phyloP scores from a whole-genome alignment of 2,329 filamentous ascomycete genomes.

The Fonsecaea pedrosoi region DNA sequence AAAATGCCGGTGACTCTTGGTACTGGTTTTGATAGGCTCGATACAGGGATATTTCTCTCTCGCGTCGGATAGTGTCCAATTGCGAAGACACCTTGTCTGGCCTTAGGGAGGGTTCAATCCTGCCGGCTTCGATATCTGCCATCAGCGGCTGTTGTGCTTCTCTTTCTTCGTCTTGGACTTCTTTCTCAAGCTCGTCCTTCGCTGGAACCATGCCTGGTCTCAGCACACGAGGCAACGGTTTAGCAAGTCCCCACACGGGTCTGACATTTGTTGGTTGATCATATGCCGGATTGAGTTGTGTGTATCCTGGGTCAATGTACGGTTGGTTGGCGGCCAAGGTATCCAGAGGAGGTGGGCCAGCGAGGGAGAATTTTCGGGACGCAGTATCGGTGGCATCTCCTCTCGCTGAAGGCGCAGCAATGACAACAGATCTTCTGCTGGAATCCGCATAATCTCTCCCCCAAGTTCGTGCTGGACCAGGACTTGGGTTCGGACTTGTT shows the following conservation, averaged over 20 bases:
- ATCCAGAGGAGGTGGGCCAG: conserved; percentile 40
- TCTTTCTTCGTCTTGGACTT: conserved; percentile 17
- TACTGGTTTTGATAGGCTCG: conserved; percentile 23
- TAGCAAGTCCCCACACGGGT: conserved; percentile 62
- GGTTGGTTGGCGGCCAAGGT: conserved; percentile 48
- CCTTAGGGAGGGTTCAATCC: conserved; percentile 28
- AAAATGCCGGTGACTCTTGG: conserved; percentile 19
- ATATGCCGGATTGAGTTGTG: conserved; percentile 61
- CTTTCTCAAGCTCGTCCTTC: conserved; percentile 48
- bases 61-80: conserved; percentile 25
- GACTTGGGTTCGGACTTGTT: conserved; percentile 22
- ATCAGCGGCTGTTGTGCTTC: background rate
- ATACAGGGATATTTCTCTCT: conserved; percentile 26
- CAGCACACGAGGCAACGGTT: conserved; percentile 61
- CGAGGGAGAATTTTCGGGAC: conserved; percentile 41
- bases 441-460: conserved; percentile 9
- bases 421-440: conserved; percentile 23
- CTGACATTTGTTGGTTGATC: conserved; percentile 58
- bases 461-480: conserved; percentile 22
- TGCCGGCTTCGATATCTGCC: conserved; percentile 24
- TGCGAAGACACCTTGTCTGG: conserved; percentile 19
- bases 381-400: conserved; percentile 19
- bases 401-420: conserved; percentile 19
- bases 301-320: conserved; percentile 62
- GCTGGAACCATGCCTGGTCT: conserved; percentile 61